These are phyloP conservation scores for Leucosporidium scottii DNA, from an alignment of 768 basidiomycete genomes.

Conservation along the genomic window DNA sequence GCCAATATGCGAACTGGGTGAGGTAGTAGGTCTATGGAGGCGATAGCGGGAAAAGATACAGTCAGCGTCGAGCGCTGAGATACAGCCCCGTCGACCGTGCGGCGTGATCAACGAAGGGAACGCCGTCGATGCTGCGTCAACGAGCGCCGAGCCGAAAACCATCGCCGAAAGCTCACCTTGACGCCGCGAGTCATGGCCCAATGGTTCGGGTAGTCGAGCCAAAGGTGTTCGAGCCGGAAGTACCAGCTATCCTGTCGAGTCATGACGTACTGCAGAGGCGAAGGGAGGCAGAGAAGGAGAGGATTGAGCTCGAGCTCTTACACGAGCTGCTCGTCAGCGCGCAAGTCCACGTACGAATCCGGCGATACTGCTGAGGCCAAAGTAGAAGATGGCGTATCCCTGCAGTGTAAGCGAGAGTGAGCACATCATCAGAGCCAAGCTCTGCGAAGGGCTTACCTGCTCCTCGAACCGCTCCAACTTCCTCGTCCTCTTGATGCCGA, in stretches of 20 bases:
- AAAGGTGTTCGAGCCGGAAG: slow-evolving; percentile 75
- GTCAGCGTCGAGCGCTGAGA: no score
- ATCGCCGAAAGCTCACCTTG: neutral
- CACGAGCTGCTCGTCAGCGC: neutral
- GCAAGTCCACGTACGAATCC: slow-evolving; percentile 50
- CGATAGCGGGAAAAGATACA: no score
- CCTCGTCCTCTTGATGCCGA: slow-evolving; percentile 58
- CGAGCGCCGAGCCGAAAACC: no score
- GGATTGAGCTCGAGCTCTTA: no score
- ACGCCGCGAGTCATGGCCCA: neutral
- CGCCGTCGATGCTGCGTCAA: no score
- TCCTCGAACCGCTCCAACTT: slow-evolving; percentile 87
- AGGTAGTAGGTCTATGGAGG: slow-evolving; percentile 69
- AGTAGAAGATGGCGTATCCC: slow-evolving; percentile 78
- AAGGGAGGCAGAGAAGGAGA: no score
- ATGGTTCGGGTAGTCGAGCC: slow-evolving; percentile 50
- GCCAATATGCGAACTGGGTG: slow-evolving; percentile 76
- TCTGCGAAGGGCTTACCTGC: slow-evolving; percentile 48
- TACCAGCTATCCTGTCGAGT: slow-evolving; percentile 70
- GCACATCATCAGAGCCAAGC: neutral
- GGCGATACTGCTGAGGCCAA: slow-evolving; percentile 57
- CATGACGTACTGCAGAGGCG: slow-evolving; percentile 54
- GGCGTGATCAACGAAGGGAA: no score
- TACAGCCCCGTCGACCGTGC: no score
- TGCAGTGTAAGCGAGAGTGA: neutral